Base-by-base conservation (phyloP, 2,329 filamentous ascomycete species). In the Talaromyces sp. region DNA sequence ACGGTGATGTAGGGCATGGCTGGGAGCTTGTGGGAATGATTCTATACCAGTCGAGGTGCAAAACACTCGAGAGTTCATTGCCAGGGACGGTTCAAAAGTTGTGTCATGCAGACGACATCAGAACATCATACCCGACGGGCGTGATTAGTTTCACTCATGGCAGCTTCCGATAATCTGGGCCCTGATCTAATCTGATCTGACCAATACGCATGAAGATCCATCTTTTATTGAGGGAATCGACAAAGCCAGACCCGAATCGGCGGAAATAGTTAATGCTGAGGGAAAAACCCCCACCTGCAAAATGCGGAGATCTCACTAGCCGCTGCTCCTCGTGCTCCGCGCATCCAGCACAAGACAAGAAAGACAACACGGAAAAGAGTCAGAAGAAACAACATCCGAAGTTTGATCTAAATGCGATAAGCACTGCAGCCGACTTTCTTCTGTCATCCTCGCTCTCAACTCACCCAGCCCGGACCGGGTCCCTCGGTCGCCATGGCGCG, bases 401-500 rank as follows among this genome's bases (percentile, higher is more conserved):
- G 17, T 7, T 17, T 11, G 29, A 31, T 17, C 17, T 17, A 17
- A 14, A 49, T 10, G 8, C 11, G 43, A 49, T 24, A 49, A 24
- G 8, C 51, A 31, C 21, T 14, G 6, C 51, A 31, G 17, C 8
- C 26, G 51, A 11, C 14, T 54, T n/a, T n/a, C n/a, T n/a, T n/a
- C n/a, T n/a, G n/a, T n/a, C n/a, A n/a, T n/a, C n/a, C n/a, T n/a
- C n/a, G n/a, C n/a, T n/a, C n/a, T n/a, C n/a, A n/a, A 17, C n/a
- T 54, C 35, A 38, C 21, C 27, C 38, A 21, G 35, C 17, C 31
- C 21, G 26, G 54, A 50, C 54, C 50, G 43, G 41, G n/a, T 19
- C 35, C 17, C 11, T 21, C 24, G 41, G 53, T 31, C 56, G 50
- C 54, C 62, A 78, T 84, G 84, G 81, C 81, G 65, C 79, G 83